Percentiles rank a stretch among this genome's conserved stretches.
Evolutionary conservation across 228 moss, liverwort and hornwort species (phyloP).

Genomic region (Sphagnum magellanicum): DNA sequence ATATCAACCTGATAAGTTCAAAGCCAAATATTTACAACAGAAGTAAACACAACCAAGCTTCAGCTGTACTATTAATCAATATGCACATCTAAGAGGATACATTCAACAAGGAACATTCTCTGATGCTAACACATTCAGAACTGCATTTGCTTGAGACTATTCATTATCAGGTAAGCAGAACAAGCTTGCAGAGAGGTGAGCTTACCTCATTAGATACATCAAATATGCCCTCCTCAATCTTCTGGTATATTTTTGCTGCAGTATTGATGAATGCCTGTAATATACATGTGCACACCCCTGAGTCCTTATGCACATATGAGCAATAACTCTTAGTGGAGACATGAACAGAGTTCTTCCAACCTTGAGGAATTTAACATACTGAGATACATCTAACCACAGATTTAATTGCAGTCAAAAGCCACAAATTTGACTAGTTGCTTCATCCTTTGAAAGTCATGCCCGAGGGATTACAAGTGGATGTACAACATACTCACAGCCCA

Average conservation of each 20-base stretch:
- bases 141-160: background rate
- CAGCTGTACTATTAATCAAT: background rate
- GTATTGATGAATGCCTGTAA: conserved; percentile 46
- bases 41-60: background rate
- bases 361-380: background rate
- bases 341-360: background rate
- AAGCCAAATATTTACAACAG: background rate
- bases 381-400: too few relatives aligned
- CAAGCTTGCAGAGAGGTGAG: background rate
- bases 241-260: conserved; percentile 41
- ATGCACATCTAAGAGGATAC: background rate
- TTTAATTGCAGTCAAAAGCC: too few relatives aligned
- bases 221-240: conserved; percentile 31
- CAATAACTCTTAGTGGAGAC: too few relatives aligned
- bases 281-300: background rate
- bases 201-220: conserved; percentile 33
- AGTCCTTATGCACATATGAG: too few relatives aligned
- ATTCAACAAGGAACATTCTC: background rate
- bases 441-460: too few relatives aligned
- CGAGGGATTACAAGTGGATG: too few relatives aligned
- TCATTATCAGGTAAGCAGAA: background rate
- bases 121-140: background rate
- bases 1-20: too few relatives aligned
- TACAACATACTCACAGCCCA: too few relatives aligned
- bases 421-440: too few relatives aligned